Evolutionary conservation across 2,329 filamentous ascomycete species (phyloP).

Genomic region (Raffaelea arxii): DNA sequence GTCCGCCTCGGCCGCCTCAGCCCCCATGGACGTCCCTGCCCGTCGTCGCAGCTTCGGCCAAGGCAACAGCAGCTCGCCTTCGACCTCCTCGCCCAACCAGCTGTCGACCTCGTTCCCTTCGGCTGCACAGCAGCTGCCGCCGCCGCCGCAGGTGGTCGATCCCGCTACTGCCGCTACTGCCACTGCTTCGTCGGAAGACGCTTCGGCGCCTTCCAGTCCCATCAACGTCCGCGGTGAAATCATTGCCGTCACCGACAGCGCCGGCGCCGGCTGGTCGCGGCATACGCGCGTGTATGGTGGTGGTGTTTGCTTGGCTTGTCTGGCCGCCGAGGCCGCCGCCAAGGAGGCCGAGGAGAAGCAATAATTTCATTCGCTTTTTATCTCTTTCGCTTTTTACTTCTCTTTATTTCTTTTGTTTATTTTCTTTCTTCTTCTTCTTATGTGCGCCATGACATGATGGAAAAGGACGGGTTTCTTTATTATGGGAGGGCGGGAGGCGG

Average conservation of each 20-base stretch:
- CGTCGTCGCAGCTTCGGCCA: too few species aligned
- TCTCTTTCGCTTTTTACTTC: conserved; percentile 1
- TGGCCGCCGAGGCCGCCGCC: conserved; percentile 37
- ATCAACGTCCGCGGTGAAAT: conserved; percentile 40
- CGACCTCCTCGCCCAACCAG: conserved; percentile 21
- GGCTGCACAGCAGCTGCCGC: conserved; percentile 32
- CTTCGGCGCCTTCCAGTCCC: conserved; percentile 12
- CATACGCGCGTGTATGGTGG: conserved; percentile 52
- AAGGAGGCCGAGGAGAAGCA: conserved; percentile 28
- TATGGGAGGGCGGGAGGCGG: neutral
- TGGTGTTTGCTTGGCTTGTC: conserved; percentile 46
- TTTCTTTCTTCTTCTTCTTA: too few species aligned
- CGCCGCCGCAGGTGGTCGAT: conserved; percentile 2
- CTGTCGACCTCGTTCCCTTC: conserved; percentile 41
- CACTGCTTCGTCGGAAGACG: too few species aligned
- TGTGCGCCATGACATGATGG: too few species aligned
- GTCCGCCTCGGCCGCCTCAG: conserved; percentile 13
- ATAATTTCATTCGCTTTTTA: conserved; percentile 1
- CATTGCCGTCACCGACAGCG: conserved; percentile 35
- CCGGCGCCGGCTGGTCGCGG: conserved; percentile 41
- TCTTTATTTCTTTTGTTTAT: conserved; percentile 5
- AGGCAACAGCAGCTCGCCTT: too few species aligned
- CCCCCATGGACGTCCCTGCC: conserved; percentile 12
- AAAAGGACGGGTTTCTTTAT: neutral
- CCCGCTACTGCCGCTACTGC: too few species aligned